These are phyloP conservation scores for Chaetoceros muelleri DNA, from an alignment of 108 stramenopile genomes.

Conservation along the genomic window DNA sequence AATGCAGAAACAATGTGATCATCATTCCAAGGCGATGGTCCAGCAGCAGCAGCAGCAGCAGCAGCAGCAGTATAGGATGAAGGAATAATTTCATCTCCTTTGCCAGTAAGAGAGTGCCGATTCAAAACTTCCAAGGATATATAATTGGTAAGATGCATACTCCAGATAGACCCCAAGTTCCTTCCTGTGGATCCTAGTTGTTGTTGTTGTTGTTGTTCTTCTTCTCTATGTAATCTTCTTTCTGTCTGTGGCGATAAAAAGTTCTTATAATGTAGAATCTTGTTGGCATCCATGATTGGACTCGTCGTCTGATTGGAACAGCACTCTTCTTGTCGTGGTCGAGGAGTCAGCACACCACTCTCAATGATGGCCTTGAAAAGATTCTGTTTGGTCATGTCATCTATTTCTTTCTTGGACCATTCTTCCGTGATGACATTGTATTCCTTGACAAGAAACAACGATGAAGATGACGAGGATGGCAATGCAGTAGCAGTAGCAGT, in stretches of 20 bases:
- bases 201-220: conserved; percentile 12
- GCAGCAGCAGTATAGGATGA: conserved; percentile 29
- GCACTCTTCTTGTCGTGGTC: background rate
- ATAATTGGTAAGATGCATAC: conserved; percentile 19
- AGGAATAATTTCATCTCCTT: conserved; percentile 58
- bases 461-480: conserved; percentile 6
- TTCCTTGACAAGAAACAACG: conserved; percentile 6
- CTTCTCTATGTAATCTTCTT: no score
- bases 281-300: background rate
- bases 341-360: no score
- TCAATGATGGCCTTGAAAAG: conserved; percentile 31
- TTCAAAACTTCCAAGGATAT: conserved; percentile 3
- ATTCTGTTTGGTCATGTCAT: conserved; percentile 33
- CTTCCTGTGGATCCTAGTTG: conserved; percentile 14
- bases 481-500: background rate
- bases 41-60: conserved; percentile 5
- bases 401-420: conserved; percentile 41
- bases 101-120: conserved; percentile 1
- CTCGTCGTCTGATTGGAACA: conserved; percentile 5
- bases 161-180: background rate
- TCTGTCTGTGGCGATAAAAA: conserved; percentile 9
- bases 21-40: background rate
- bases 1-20: background rate
- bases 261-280: conserved; percentile 32
- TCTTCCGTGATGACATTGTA: conserved; percentile 72